Conservation (phyloP, 345 rosid genomes). For the Rhodamnia rubescens region DNA sequence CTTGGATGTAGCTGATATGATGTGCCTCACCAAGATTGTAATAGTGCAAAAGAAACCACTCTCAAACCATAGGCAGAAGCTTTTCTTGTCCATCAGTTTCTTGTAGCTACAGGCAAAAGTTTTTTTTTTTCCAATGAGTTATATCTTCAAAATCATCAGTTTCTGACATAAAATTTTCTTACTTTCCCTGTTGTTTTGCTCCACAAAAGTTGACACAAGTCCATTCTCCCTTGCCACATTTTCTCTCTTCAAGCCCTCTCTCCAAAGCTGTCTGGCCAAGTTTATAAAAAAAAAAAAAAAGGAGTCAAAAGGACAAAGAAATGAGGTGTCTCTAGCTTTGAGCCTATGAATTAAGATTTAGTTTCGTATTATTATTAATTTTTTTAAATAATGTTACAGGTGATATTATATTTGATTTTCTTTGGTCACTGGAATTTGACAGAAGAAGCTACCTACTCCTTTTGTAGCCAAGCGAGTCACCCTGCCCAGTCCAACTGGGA, state of each 20-base stretch:
- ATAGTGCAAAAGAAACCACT: not conserved
- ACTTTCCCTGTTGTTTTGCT: not conserved
- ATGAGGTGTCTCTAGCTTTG: slow-evolving; percentile 14
- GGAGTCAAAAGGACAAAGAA: not conserved
- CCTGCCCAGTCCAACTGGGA: not conserved
- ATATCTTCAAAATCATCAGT: not conserved
- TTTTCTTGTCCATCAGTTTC: not conserved
- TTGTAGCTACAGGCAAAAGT: not conserved
- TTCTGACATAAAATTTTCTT: not conserved
- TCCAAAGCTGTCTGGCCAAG: not conserved
- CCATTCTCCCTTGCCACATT: not conserved
- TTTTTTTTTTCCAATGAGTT: not conserved
- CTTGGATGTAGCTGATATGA: not conserved
- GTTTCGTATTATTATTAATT: not conserved
- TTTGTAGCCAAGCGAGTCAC: not conserved
- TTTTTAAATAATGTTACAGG: not conserved
- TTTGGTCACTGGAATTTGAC: slow-evolving; percentile 12
- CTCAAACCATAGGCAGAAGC: not conserved
- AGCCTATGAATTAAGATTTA: not conserved
- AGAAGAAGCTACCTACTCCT: slow-evolving; percentile 15
- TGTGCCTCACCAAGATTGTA: not conserved
- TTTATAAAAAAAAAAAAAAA: not conserved
- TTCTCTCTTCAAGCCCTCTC: not conserved
- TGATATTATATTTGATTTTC: not conserved
- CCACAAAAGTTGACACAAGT: not conserved